These are phyloP conservation scores for Leccinum fibrillosum DNA, from an alignment of 768 basidiomycete species.

Conservation along the genomic window DNA sequence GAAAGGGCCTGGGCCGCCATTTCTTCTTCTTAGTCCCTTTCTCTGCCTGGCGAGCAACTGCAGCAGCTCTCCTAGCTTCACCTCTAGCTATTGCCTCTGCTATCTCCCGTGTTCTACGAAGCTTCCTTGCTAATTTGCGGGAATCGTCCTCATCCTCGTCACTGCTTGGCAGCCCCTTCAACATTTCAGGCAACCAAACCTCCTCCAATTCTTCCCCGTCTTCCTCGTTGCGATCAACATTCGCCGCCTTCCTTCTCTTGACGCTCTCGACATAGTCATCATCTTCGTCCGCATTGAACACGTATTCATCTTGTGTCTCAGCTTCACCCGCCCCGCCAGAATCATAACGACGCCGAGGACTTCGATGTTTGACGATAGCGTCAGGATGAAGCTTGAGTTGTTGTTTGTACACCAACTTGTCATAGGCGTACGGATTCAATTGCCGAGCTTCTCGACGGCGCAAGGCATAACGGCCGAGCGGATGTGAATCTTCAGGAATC, in stretches of 20 bases:
- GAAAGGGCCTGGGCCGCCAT: conserved; percentile 26
- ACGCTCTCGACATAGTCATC: conserved; percentile 25
- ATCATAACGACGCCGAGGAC: conserved; percentile 29
- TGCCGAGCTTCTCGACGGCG: conserved; percentile 55
- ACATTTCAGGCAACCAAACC: conserved; percentile 33
- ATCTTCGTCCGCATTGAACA: conserved; percentile 23
- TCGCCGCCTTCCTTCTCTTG: conserved; percentile 6
- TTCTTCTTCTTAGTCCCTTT: conserved; percentile 13
- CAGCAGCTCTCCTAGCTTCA: conserved; percentile 15
- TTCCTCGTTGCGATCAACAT: neutral
- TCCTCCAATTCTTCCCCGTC: neutral
- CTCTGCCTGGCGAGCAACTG: conserved; percentile 13
- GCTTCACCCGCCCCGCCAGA: conserved; percentile 28
- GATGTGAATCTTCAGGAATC: conserved; percentile 18
- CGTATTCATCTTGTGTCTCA: conserved; percentile 32
- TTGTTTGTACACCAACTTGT: conserved; percentile 49
- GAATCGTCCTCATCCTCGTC: conserved; percentile 41
- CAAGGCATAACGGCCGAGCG: conserved; percentile 46
- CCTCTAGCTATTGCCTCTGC: conserved; percentile 17
- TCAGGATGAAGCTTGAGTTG: conserved; percentile 57
- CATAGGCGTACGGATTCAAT: conserved; percentile 58
- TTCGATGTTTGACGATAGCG: conserved; percentile 56
- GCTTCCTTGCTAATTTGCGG: conserved; percentile 28
- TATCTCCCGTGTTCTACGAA: conserved; percentile 29
- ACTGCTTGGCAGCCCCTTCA: conserved; percentile 38